These are phyloP conservation scores for Cyberlindnera xylosilytica DNA, from an alignment of 805 yeast species.

Conservation along the genomic window DNA sequence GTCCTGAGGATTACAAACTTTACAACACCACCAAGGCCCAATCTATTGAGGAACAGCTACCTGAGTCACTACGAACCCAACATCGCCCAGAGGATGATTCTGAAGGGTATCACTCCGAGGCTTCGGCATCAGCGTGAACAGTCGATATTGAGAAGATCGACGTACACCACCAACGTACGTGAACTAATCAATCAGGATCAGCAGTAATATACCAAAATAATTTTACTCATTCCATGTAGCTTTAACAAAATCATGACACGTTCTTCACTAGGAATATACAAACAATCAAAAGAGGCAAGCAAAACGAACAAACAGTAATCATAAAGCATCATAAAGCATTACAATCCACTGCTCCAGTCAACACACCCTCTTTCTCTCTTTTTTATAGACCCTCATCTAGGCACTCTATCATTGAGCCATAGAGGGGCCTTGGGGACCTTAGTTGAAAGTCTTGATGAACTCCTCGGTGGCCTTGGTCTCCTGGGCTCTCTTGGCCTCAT, in stretches of 20 bases:
- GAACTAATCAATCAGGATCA: too few relatives aligned
- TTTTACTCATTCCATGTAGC: too few relatives aligned
- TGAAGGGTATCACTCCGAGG: too few relatives aligned
- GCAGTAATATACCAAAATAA: too few relatives aligned
- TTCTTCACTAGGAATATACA: constrained; percentile 5
- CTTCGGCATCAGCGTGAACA: too few relatives aligned
- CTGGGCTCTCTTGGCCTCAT: constrained; percentile 48
- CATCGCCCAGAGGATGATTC: too few relatives aligned
- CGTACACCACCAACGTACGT: too few relatives aligned
- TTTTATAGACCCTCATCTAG: too few relatives aligned
- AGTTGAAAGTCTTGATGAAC: constrained; percentile 48
- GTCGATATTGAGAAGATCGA: too few relatives aligned
- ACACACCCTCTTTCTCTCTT: not conserved
- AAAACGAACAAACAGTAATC: not conserved
- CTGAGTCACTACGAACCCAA: not conserved
- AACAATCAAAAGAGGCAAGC: not conserved
- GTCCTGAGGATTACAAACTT: constrained; percentile 16
- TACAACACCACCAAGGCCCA: constrained; percentile 18
- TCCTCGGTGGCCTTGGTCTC: constrained; percentile 51
- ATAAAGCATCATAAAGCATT: not conserved
- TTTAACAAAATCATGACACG: constrained; percentile 1
- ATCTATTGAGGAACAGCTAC: not conserved
- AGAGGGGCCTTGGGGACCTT: too few relatives aligned
- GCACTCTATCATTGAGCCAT: too few relatives aligned
- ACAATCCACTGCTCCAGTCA: too few relatives aligned